phyloP scores from a whole-genome alignment of 805 yeast genomes.

The Spathaspora girioi region DNA sequence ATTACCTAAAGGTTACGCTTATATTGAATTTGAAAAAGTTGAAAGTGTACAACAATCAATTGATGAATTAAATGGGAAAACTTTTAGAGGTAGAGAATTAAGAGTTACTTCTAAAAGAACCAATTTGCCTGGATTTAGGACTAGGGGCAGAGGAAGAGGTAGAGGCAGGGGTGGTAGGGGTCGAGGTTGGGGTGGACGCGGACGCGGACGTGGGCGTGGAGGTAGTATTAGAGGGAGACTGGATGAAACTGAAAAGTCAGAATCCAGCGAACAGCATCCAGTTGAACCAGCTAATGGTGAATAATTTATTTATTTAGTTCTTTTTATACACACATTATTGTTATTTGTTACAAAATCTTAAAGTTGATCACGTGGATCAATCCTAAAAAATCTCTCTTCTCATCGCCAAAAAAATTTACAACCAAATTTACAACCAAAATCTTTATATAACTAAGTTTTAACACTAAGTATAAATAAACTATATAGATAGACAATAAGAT shows the following conservation, averaged over 20 bases:
- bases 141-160: conserved; percentile 28
- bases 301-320: not conserved
- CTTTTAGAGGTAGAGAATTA: conserved; percentile 45
- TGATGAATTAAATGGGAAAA: conserved; percentile 33
- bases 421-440: not conserved
- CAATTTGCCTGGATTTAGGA: conserved; percentile 46
- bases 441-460: no score
- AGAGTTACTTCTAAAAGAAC: conserved; percentile 51
- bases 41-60: conserved; percentile 48
- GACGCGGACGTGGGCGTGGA: conserved; percentile 10
- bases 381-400: not conserved
- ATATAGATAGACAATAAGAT: conserved; percentile 20
- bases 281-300: not conserved
- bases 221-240: conserved; percentile 3
- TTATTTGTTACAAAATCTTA: no score
- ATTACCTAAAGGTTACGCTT: conserved; percentile 58
- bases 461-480: not conserved
- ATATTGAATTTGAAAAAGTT: conserved; percentile 49
- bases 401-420: not conserved
- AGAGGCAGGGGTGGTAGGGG: conserved; percentile 29
- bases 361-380: not conserved
- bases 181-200: conserved; percentile 17
- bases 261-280: not conserved
- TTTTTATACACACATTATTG: not conserved
- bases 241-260: not conserved